Conservation (phyloP, 2,329 filamentous ascomycete species). For the Tetracladium maxilliforme region DNA sequence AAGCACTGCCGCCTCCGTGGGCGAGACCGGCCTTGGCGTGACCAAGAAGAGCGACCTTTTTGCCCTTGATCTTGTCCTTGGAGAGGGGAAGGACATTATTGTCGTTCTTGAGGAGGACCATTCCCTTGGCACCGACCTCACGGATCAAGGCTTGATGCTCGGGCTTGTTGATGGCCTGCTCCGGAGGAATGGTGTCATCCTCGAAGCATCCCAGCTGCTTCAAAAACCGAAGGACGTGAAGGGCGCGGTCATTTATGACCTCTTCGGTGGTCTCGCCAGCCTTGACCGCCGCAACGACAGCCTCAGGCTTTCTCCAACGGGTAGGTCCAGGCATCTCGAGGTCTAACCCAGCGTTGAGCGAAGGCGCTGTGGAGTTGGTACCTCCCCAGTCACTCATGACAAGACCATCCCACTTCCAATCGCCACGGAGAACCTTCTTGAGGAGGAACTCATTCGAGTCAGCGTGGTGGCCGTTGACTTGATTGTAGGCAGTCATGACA, state of each 20-base stretch:
- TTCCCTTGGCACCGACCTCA: constrained; percentile 33
- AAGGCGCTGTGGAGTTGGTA: constrained; percentile 11
- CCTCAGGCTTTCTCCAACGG: constrained; percentile 30
- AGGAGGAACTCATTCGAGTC: constrained; percentile 10
- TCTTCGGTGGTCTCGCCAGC: constrained; percentile 28
- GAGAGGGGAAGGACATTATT: too few relatives aligned
- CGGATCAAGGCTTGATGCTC: constrained; percentile 46
- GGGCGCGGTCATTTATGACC: constrained; percentile 39
- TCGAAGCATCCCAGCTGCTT: constrained; percentile 46
- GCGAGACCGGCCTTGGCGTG: constrained; percentile 54
- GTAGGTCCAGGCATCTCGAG: constrained; percentile 46
- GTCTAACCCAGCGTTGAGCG: constrained; percentile 17
- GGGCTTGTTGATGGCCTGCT: constrained; percentile 38
- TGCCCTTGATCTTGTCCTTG: constrained; percentile 35
- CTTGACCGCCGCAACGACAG: constrained; percentile 31
- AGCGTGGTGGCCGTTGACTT: constrained; percentile 15
- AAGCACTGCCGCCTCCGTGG: constrained; percentile 53
- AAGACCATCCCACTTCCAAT: constrained; percentile 14
- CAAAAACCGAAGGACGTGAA: constrained; percentile 43
- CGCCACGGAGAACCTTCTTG: constrained; percentile 11
- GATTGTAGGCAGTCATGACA: constrained; percentile 15
- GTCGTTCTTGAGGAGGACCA: too few relatives aligned
- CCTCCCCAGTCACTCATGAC: constrained; percentile 16
- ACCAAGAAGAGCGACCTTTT: constrained; percentile 50
- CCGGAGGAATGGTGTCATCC: constrained; percentile 37